Percentiles rank a stretch among this genome's conserved stretches.
phyloP scores from a whole-genome alignment of 2,329 filamentous ascomycete genomes.

The Pseudonectria buxi region DNA sequence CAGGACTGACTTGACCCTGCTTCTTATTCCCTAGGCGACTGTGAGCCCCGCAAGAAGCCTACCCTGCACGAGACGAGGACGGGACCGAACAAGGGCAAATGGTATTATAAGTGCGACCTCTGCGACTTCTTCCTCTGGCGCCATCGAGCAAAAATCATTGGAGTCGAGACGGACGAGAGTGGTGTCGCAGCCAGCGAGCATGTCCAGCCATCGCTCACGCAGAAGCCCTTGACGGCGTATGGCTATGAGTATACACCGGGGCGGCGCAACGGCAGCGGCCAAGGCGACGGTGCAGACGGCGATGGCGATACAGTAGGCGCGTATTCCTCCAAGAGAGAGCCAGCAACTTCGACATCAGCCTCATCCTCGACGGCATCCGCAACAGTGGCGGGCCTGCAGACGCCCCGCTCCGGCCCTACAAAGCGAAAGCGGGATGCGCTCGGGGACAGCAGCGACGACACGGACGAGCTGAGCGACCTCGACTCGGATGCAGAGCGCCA shows the following conservation, averaged over 20 bases:
- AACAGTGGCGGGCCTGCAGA: slow-evolving; percentile 3
- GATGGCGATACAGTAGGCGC: slow-evolving; percentile 5
- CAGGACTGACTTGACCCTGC: too few relatives aligned
- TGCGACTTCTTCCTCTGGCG: slow-evolving; percentile 42
- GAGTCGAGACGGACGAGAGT: too few relatives aligned
- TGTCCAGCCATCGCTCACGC: slow-evolving; percentile 19
- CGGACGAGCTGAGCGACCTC: slow-evolving; percentile 27
- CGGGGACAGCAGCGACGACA: slow-evolving; percentile 16
- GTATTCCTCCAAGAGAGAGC: slow-evolving; percentile 2
- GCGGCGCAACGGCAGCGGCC: slow-evolving; percentile 9
- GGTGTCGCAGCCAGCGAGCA: slow-evolving; percentile 13
- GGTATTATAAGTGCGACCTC: slow-evolving; percentile 37
- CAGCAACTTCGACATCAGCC: not conserved
- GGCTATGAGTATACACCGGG: slow-evolving; percentile 21
- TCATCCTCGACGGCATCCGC: slow-evolving; percentile 1
- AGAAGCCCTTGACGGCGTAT: slow-evolving; percentile 23
- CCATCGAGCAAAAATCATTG: slow-evolving; percentile 26
- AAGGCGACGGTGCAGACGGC: not conserved
- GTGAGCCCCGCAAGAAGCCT: slow-evolving; percentile 33
- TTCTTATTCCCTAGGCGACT: slow-evolving; percentile 30
- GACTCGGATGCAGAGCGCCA: slow-evolving; percentile 34
- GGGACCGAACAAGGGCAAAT: slow-evolving; percentile 32
- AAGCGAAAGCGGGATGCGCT: slow-evolving; percentile 26
- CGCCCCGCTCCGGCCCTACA: slow-evolving; percentile 13
- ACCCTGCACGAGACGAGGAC: slow-evolving; percentile 29